These are phyloP conservation scores for Carex littledalei DNA, from an alignment of 176 grass and related monocot genomes.

Conservation along the genomic window DNA sequence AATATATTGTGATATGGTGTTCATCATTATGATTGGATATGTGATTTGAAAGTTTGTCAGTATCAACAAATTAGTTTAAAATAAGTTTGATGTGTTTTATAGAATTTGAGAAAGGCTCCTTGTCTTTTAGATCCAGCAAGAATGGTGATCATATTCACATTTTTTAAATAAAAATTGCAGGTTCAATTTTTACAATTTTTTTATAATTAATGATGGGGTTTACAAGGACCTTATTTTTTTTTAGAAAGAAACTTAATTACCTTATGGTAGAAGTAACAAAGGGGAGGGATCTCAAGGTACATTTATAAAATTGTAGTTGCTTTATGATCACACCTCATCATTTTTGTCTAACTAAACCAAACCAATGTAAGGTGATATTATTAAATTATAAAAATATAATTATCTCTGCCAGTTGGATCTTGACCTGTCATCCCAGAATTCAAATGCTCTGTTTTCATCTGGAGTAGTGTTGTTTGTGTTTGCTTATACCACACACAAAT, in stretches of 20 bases:
- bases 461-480: neutral
- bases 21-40: no score
- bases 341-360: neutral
- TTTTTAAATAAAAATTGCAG: neutral
- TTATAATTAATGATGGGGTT: neutral
- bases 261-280: neutral
- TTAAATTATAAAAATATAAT: neutral
- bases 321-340: neutral
- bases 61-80: no score
- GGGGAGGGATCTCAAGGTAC: neutral
- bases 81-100: no score
- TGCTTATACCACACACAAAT: slow-evolving; percentile 6
- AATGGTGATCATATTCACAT: neutral
- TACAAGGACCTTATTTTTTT: neutral
- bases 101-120: no score
- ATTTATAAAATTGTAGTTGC: neutral
- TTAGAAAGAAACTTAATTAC: neutral
- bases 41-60: no score
- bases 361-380: neutral
- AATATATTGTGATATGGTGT: no score
- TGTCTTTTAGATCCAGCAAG: no score
- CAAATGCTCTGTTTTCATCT: neutral
- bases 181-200: neutral
- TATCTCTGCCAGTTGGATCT: neutral
- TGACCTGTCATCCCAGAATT: neutral